Conservation (phyloP, 164 flowering plant species). For the Tetracentron sinense region DNA sequence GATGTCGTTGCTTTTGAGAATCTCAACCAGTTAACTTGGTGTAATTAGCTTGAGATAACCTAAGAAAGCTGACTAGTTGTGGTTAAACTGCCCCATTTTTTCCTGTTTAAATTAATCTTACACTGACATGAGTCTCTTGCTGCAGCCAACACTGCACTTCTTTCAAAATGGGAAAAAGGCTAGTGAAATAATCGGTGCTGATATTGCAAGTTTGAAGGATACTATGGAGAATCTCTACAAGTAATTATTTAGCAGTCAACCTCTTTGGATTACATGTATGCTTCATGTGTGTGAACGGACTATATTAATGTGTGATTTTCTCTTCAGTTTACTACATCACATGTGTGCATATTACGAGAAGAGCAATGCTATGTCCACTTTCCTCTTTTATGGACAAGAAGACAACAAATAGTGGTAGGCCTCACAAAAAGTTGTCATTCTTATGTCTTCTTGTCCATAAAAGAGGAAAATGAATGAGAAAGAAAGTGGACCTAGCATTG, state of each 20-base stretch:
- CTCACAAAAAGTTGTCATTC: too few species aligned
- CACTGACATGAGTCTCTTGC: conserved; percentile 1
- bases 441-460: too few species aligned
- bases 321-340: too few species aligned
- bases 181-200: conserved; percentile 56
- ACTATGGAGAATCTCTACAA: conserved; percentile 44
- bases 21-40: not conserved
- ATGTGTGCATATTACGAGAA: too few species aligned
- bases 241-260: conserved; percentile 13
- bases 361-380: too few species aligned
- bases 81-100: not conserved
- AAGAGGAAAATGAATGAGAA: too few species aligned
- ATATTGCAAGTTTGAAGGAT: conserved; percentile 32
- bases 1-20: not conserved
- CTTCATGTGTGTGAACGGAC: not conserved
- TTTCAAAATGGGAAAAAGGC: conserved; percentile 49
- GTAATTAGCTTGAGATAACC: not conserved
- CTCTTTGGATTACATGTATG: not conserved
- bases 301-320: too few species aligned
- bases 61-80: not conserved
- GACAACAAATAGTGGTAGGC: too few species aligned
- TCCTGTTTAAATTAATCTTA: too few species aligned
- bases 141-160: conserved; percentile 71
- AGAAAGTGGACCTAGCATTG: too few species aligned
- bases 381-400: too few species aligned